phyloP scores from a whole-genome alignment of 805 yeast species.

The Nakazawaea peltata region DNA sequence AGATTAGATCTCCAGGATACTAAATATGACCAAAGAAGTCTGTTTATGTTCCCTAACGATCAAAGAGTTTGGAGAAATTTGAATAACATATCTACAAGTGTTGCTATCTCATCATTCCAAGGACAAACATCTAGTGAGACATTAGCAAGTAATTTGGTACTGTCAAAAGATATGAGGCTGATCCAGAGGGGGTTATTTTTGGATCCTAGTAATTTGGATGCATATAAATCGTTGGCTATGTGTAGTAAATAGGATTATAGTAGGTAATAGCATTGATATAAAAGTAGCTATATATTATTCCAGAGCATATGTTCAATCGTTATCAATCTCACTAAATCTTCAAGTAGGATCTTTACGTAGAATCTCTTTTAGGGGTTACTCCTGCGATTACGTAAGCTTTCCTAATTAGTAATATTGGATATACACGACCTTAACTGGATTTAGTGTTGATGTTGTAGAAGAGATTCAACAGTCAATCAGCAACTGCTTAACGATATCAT shows the following conservation, averaged over 20 bases:
- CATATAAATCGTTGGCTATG: conserved; percentile 13
- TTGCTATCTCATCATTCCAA: conserved; percentile 46
- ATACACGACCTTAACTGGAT: no score
- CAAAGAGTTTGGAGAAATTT: conserved; percentile 63
- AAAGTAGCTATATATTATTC: no score
- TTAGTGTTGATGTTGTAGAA: background rate
- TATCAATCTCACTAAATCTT: no score
- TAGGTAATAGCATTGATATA: no score
- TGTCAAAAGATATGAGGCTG: conserved; percentile 39
- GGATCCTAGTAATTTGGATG: conserved; percentile 41
- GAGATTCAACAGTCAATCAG: background rate
- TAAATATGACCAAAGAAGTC: conserved; percentile 41
- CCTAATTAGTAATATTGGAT: no score
- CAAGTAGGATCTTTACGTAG: no score
- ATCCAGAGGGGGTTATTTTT: conserved; percentile 64
- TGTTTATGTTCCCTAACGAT: conserved; percentile 69
- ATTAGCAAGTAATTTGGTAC: conserved; percentile 43
- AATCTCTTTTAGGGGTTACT: no score
- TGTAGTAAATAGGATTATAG: conserved; percentile 6
- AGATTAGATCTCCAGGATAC: conserved; percentile 20
- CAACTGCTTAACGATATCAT: background rate
- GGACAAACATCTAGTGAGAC: conserved; percentile 42
- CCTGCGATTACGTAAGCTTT: no score
- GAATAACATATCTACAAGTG: conserved; percentile 37
- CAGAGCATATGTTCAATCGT: no score